Evolutionary conservation across 2,329 filamentous ascomycete genomes (phyloP), one percentile per base, ranked within the genome.

Genomic region (Claviceps capensis): DNA sequence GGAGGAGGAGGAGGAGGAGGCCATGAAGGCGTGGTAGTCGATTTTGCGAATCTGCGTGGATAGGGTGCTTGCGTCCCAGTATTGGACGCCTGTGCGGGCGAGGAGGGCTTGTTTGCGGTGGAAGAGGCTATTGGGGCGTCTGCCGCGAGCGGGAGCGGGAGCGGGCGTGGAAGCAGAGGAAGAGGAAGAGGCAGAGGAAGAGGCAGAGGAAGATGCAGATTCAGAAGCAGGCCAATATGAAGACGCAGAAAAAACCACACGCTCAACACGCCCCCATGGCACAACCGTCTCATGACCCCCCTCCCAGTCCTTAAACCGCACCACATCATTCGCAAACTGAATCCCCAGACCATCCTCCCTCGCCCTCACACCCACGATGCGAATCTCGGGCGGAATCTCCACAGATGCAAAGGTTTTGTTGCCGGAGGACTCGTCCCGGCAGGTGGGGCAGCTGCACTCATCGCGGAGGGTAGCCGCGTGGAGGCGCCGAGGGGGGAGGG

Each of bases 21-120:
- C 14, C 74, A 94, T 84, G 67, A 88, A 96, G 41, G 82, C 79
- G 0, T 79, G 62, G 66, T 85, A 95, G 51, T 81, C 72, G 44
- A 93, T 71, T 66, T 77, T 81, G 48, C 71, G 68, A 11, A 81
- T 69, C n/a, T 74, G 66, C 7, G 60, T 47, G 54, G 59, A 55
- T 49, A 72, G 73, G 0, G 40, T 58, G 0, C 55, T 45, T 3
- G 57, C 59, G 57, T 76, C 67, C 76, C 76, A 78, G 54, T 67
- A 61, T 2, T 57, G 60, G 37, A 66, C 59, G 3, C 66, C 66
- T 1, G 65, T 66, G 34, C 63, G 65, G 14, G 56, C 56, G 30
- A 65, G 59, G 38, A 68, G 54, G 14, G 62, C 55, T 37, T 60
- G 58, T 26, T 61, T 59, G 11, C 59, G 57, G 7, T 57, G 60